These are phyloP conservation scores for Oleoguttula mirabilis DNA, from an alignment of 495 filamentous ascomycete species.

Conservation along the genomic window DNA sequence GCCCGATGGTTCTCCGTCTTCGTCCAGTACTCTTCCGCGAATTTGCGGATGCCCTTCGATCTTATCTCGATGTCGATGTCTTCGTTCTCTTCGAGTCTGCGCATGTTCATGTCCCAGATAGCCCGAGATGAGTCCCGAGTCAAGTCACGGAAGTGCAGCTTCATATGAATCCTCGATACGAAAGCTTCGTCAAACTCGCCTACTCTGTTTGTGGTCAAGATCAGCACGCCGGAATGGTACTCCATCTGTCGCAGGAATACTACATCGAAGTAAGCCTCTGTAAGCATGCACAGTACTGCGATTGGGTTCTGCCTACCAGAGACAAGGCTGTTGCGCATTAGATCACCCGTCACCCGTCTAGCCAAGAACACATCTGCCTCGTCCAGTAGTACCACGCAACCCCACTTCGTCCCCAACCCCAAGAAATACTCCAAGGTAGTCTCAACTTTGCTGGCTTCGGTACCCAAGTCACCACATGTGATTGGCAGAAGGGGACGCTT, in stretches of 20 bases:
- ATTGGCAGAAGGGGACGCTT: neutral
- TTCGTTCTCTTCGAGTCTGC: neutral
- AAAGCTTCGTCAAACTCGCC: slow-evolving; percentile 59
- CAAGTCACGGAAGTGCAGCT: slow-evolving; percentile 66
- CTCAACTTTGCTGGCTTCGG: slow-evolving; percentile 41
- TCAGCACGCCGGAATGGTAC: slow-evolving; percentile 62
- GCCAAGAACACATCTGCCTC: slow-evolving; percentile 35
- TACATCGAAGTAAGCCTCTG: neutral
- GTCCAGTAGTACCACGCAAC: slow-evolving; percentile 41
- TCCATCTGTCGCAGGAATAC: slow-evolving; percentile 39
- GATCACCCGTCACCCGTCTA: slow-evolving; percentile 26
- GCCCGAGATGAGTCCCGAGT: slow-evolving; percentile 57
- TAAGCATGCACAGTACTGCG: slow-evolving; percentile 4
- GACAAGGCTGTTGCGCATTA: slow-evolving; percentile 32
- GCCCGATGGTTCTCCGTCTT: neutral
- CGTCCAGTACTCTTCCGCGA: slow-evolving; percentile 2
- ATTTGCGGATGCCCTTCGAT: slow-evolving; percentile 5
- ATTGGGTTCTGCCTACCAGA: too few species aligned
- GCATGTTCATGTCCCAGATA: slow-evolving; percentile 47
- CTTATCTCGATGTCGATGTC: neutral
- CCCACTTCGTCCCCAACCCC: slow-evolving; percentile 75
- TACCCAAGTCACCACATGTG: neutral
- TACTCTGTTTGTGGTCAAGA: slow-evolving; percentile 69
- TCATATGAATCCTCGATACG: slow-evolving; percentile 54
- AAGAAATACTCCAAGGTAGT: slow-evolving; percentile 64